Conservation (phyloP, 345 rosid species). For the Nasturtium officinale region DNA sequence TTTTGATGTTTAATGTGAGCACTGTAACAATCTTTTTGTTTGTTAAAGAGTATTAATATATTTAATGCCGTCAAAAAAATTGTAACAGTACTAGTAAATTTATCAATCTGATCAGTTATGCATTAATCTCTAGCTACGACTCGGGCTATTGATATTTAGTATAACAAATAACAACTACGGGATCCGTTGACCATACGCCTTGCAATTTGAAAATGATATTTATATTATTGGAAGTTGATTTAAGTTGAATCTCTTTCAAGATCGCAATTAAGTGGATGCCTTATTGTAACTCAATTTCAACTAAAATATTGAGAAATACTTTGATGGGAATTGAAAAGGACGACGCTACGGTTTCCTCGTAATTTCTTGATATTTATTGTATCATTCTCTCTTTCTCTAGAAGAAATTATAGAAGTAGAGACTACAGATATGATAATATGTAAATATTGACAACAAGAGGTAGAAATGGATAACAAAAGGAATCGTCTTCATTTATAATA, state of each 20-base stretch:
- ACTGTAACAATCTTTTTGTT: not conserved
- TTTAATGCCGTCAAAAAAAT: not conserved
- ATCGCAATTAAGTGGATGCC: not conserved
- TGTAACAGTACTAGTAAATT: not conserved
- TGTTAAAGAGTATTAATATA: not conserved
- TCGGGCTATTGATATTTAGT: not conserved
- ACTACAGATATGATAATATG: conserved; percentile 3
- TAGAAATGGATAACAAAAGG: conserved; percentile 20
- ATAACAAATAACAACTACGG: not conserved
- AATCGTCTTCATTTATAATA: not conserved
- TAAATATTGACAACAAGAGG: conserved; percentile 1
- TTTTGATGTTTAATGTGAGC: not conserved
- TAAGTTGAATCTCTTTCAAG: not conserved
- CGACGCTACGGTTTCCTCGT: conserved; percentile 38
- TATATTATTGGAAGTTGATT: not conserved
- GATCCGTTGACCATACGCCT: conserved; percentile 7
- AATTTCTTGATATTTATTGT: conserved; percentile 32
- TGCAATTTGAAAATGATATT: not conserved
- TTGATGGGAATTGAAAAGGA: conserved; percentile 38
- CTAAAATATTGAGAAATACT: not conserved
- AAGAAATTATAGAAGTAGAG: not conserved
- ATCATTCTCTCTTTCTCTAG: conserved; percentile 10
- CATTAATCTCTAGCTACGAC: not conserved
- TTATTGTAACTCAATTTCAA: not conserved
- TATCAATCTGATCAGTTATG: not conserved